Percentiles rank a stretch among this genome's conserved stretches.
Evolutionary conservation across 805 yeast genomes (phyloP).

Genomic region (Jamesozyma lodderae): DNA sequence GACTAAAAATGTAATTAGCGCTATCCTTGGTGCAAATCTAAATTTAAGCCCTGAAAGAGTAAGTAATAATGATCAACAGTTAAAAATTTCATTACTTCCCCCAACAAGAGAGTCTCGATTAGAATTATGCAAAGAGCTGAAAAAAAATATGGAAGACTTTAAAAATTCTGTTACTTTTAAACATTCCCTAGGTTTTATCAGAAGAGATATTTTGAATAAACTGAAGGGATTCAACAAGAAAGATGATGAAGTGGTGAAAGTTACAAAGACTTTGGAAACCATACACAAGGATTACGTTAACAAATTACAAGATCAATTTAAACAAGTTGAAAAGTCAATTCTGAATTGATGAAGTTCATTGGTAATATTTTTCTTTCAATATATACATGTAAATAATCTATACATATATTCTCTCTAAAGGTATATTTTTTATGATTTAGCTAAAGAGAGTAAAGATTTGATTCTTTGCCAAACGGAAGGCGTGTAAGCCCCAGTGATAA

Average conservation of each 20-base stretch:
- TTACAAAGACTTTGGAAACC: slow-evolving; percentile 56
- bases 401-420: neutral
- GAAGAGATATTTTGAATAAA: slow-evolving; percentile 50
- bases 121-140: slow-evolving; percentile 50
- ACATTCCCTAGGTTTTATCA: slow-evolving; percentile 45
- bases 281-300: slow-evolving; percentile 56
- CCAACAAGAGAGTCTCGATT: slow-evolving; percentile 57
- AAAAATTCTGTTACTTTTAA: slow-evolving; percentile 39
- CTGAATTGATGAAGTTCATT: slow-evolving; percentile 1
- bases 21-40: slow-evolving; percentile 58
- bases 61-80: slow-evolving; percentile 58
- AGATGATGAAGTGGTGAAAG: slow-evolving; percentile 45
- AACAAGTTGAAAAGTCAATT: slow-evolving; percentile 43
- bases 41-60: slow-evolving; percentile 77
- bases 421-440: slow-evolving; percentile 32
- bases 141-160: slow-evolving; percentile 55
- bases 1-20: slow-evolving; percentile 57
- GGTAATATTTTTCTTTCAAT: neutral
- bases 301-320: slow-evolving; percentile 47
- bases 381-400: slow-evolving; percentile 1
- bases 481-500: slow-evolving; percentile 81
- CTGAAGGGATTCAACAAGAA: slow-evolving; percentile 37
- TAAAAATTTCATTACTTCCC: slow-evolving; percentile 69
- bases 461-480: slow-evolving; percentile 60
- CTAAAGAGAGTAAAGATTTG: slow-evolving; percentile 45